These are phyloP conservation scores for Pleoardoris graminearum DNA, from an alignment of 2,329 filamentous ascomycete species.

Conservation along the genomic window DNA sequence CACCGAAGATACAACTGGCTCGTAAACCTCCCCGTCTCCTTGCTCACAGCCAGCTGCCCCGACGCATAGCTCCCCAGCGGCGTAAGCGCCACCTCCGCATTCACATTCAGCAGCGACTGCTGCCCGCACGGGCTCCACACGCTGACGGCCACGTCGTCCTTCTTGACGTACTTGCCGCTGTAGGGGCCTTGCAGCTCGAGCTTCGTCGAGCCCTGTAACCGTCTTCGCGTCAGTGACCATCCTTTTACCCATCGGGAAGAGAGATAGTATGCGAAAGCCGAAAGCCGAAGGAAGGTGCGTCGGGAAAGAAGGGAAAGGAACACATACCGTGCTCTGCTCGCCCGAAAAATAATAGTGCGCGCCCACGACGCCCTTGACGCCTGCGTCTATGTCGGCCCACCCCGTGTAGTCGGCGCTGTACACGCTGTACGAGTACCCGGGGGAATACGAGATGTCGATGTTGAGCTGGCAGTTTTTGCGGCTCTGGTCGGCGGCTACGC, in stretches of 20 bases:
- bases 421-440: constrained; percentile 44
- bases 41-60: constrained; percentile 32
- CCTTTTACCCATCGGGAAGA: too few species aligned
- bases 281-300: neutral
- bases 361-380: constrained; percentile 41
- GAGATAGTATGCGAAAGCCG: too few species aligned
- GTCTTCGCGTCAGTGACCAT: neutral
- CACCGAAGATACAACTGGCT: constrained; percentile 37
- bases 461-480: constrained; percentile 47
- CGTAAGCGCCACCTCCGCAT: constrained; percentile 35
- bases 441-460: constrained; percentile 35
- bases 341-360: constrained; percentile 45
- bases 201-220: neutral
- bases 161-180: constrained; percentile 50
- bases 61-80: constrained; percentile 22
- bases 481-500: constrained; percentile 27
- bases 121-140: constrained; percentile 39
- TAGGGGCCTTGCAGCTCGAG: constrained; percentile 47
- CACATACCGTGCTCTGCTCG: constrained; percentile 29
- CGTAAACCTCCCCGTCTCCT: constrained; percentile 32
- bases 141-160: constrained; percentile 42
- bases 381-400: constrained; percentile 40
- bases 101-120: constrained; percentile 35
- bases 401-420: constrained; percentile 42
- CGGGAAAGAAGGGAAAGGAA: neutral